A percentile compares a stretch with the other conserved stretches of the same genome.
Conservation (phyloP, 1,139 yeast genomes). For the Protomyces gravidus region DNA sequence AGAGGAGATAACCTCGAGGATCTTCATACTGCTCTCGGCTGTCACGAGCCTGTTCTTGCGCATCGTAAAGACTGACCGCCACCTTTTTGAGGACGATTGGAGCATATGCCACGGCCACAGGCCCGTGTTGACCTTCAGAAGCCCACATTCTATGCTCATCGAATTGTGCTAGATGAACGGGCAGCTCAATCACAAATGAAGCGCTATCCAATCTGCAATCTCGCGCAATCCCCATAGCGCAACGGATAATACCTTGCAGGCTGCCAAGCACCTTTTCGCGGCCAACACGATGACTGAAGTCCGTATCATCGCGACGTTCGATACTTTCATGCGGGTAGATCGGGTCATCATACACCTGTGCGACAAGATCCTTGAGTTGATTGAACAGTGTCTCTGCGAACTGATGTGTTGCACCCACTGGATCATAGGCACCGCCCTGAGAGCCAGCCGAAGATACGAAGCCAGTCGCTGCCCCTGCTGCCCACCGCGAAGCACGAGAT, state of each 20-base stretch:
- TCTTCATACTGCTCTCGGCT: slow-evolving; percentile 6
- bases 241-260: slow-evolving; percentile 3
- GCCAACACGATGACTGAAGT: slow-evolving; percentile 1
- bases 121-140: slow-evolving; percentile 10
- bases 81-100: slow-evolving; percentile 9
- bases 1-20: not conserved
- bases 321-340: not conserved
- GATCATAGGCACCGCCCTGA: not conserved
- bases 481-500: slow-evolving; percentile 15
- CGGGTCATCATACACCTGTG: slow-evolving; percentile 2
- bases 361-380: not conserved
- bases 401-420: not conserved
- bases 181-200: slow-evolving; percentile 18
- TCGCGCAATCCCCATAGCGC: slow-evolving; percentile 13
- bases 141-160: slow-evolving; percentile 11
- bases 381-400: not conserved
- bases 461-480: slow-evolving; percentile 7
- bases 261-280: not conserved
- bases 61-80: not conserved
- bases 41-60: not conserved
- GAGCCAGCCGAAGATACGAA: not conserved
- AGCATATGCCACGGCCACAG: slow-evolving; percentile 8
- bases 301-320: slow-evolving; percentile 6
- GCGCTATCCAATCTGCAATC: slow-evolving; percentile 18
- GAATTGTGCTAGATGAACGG: slow-evolving; percentile 1